These are phyloP conservation scores for Hirschfeldia incana DNA, from an alignment of 345 rosid genomes.

Conservation along the genomic window DNA sequence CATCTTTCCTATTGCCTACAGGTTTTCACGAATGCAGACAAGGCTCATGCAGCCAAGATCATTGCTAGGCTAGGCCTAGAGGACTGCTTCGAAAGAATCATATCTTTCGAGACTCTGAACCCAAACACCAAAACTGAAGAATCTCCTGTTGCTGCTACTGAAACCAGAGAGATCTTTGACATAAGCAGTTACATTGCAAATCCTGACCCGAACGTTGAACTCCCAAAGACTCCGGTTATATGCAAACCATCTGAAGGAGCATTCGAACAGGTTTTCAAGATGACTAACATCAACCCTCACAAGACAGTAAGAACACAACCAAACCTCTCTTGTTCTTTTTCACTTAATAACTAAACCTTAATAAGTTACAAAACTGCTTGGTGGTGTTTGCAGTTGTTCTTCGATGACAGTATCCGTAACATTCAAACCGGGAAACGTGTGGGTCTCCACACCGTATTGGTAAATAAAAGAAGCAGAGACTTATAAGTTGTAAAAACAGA, in stretches of 20 bases:
- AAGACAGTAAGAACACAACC: constrained; percentile 59
- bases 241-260: constrained; percentile 91
- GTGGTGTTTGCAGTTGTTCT: constrained; percentile 62
- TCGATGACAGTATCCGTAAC: constrained; percentile 84
- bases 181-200: constrained; percentile 42
- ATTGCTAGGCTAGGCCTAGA: constrained; percentile 83
- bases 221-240: constrained; percentile 65
- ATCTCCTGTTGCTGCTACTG: constrained; percentile 26
- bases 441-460: constrained; percentile 85
- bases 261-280: constrained; percentile 67
- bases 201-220: constrained; percentile 34
- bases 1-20: background rate
- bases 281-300: constrained; percentile 67
- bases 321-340: background rate
- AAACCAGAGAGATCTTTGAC: constrained; percentile 45
- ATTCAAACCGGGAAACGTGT: constrained; percentile 69
- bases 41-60: constrained; percentile 66
- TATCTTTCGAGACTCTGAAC: constrained; percentile 88
- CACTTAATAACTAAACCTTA: background rate
- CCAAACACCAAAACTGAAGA: constrained; percentile 49
- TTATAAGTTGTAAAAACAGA: background rate
- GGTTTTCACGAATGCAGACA: constrained; percentile 91
- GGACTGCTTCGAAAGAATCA: constrained; percentile 82
- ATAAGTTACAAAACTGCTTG: background rate
- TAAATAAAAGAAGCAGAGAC: constrained; percentile 38